phyloP scores from a whole-genome alignment of 106 monocot genomes.

The Dactylorhiza incarnata region DNA sequence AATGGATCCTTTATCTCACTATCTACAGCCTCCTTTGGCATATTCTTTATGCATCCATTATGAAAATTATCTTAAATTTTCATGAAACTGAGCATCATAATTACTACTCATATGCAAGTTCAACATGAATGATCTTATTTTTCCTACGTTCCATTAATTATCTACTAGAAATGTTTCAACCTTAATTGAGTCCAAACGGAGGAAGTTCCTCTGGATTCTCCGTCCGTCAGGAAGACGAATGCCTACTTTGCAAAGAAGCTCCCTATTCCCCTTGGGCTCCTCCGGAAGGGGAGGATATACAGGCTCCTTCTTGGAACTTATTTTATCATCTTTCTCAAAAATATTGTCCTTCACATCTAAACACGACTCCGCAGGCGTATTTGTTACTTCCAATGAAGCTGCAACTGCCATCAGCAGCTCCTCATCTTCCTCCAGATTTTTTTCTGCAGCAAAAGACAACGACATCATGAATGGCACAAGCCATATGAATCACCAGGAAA shows the following conservation, averaged over 20 bases:
- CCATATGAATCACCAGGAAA: background rate
- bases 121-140: background rate
- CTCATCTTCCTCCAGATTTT: slow-evolving; percentile 11
- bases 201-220: slow-evolving; percentile 68
- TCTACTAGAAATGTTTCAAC: slow-evolving; percentile 14
- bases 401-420: slow-evolving; percentile 20
- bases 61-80: background rate
- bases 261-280: slow-evolving; percentile 61
- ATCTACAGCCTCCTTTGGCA: background rate
- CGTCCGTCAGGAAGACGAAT: slow-evolving; percentile 82
- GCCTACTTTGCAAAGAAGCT: slow-evolving; percentile 62
- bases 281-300: slow-evolving; percentile 77
- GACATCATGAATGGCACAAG: background rate
- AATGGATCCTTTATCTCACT: background rate
- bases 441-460: background rate
- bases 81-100: too few species aligned
- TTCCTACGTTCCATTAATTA: background rate
- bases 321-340: slow-evolving; percentile 18
- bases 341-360: slow-evolving; percentile 19
- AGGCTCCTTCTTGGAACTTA: slow-evolving; percentile 15
- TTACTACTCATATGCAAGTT: background rate
- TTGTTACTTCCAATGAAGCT: slow-evolving; percentile 22
- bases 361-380: slow-evolving; percentile 6
- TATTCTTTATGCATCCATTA: background rate
- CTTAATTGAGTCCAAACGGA: slow-evolving; percentile 60